Evolutionary conservation across 306 rosid genomes (phyloP).

Genomic region (Ormosia semicastrata): DNA sequence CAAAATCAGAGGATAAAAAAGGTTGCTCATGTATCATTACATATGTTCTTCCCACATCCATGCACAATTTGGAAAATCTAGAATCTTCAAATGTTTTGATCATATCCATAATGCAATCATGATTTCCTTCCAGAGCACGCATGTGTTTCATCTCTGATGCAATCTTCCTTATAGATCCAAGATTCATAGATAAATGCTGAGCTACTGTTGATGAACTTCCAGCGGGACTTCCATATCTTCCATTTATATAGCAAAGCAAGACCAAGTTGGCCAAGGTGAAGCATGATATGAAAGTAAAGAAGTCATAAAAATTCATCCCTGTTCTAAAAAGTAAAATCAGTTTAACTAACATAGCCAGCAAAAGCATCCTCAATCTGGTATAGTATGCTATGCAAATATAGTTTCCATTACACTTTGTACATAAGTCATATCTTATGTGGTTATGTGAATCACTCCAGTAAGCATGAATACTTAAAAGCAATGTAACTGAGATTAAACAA

Average conservation of each 20-base stretch:
- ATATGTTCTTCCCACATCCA: constrained; percentile 49
- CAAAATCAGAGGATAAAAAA: constrained; percentile 20
- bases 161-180: constrained; percentile 42
- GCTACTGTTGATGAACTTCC: constrained; percentile 31
- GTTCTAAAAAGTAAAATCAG: constrained; percentile 41
- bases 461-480: background rate
- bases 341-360: background rate
- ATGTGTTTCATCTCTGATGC: constrained; percentile 46
- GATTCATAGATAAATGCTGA: constrained; percentile 62
- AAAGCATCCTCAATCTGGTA: background rate
- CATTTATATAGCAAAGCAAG: constrained; percentile 40
- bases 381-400: background rate
- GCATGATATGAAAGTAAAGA: constrained; percentile 58
- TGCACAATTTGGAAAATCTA: constrained; percentile 49
- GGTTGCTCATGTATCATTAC: constrained; percentile 41
- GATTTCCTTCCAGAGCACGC: constrained; percentile 55
- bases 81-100: constrained; percentile 48
- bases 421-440: background rate
- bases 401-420: background rate
- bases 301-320: constrained; percentile 87
- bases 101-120: constrained; percentile 46
- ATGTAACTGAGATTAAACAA: background rate
- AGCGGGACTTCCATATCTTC: constrained; percentile 25
- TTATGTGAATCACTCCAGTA: background rate
- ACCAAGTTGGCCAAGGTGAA: constrained; percentile 60